Conservation (phyloP, 1,284 basidiomycete genomes). For the Anthracocystis walkeri region DNA sequence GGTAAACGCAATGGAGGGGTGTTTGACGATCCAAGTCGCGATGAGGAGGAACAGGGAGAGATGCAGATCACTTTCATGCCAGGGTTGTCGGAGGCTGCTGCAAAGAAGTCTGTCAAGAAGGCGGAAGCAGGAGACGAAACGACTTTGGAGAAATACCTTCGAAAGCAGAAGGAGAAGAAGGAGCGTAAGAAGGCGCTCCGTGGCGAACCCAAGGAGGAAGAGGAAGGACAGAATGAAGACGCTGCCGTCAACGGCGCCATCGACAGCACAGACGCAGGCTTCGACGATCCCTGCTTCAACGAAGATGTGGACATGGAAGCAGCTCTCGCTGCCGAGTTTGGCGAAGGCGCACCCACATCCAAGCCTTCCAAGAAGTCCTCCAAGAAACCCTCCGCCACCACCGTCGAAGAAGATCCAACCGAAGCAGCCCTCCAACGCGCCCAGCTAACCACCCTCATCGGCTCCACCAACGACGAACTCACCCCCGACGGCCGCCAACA, state of each 20-base stretch:
- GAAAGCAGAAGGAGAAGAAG: constrained; percentile 68
- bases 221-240: constrained; percentile 13
- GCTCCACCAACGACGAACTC: constrained; percentile 52
- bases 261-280: constrained; percentile 34
- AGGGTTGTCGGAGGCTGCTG: constrained; percentile 60
- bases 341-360: constrained; percentile 68
- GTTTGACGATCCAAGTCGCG: constrained; percentile 54
- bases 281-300: constrained; percentile 75
- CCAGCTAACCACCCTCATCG: constrained; percentile 50
- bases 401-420: constrained; percentile 19
- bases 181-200: constrained; percentile 54
- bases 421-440: constrained; percentile 33
- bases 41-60: constrained; percentile 50
- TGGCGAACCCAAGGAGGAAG: constrained; percentile 19
- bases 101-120: constrained; percentile 38
- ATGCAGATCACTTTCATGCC: constrained; percentile 68
- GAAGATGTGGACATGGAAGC: constrained; percentile 64
- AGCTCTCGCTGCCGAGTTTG: constrained; percentile 69
- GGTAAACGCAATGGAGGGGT: constrained; percentile 38
- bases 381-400: constrained; percentile 12
- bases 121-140: constrained; percentile 59
- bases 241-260: constrained; percentile 21
- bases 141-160: constrained; percentile 66
- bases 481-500: constrained; percentile 72
- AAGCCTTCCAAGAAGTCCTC: constrained; percentile 19